These are phyloP conservation scores for Candida chauliodis DNA, from an alignment of 805 yeast species.

Conservation along the genomic window DNA sequence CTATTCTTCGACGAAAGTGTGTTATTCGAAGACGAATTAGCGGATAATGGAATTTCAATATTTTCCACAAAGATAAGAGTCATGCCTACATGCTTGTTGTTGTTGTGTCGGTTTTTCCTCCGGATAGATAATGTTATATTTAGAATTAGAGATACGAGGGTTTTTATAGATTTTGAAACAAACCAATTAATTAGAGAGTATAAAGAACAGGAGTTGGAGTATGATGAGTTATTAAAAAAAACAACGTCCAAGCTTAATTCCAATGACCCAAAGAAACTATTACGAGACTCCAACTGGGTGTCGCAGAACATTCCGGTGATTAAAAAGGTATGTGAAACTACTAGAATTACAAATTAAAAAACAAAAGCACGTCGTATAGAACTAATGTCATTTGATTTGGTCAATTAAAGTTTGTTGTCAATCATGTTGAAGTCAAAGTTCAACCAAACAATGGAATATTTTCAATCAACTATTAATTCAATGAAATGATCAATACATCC, in stretches of 20 bases:
- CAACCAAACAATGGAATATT: too few relatives aligned
- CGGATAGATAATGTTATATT: slow-evolving; percentile 89
- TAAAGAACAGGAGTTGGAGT: slow-evolving; percentile 51
- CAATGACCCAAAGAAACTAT: slow-evolving; percentile 39
- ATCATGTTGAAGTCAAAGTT: too few relatives aligned
- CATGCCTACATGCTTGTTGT: slow-evolving; percentile 74
- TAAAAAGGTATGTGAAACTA: not conserved
- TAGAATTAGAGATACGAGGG: slow-evolving; percentile 78
- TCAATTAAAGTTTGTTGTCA: too few relatives aligned
- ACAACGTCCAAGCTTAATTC: slow-evolving; percentile 16
- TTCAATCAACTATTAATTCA: too few relatives aligned
- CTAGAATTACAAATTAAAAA: too few relatives aligned
- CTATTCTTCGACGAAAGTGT: slow-evolving; percentile 85
- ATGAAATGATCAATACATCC: too few relatives aligned
- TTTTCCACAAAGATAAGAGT: slow-evolving; percentile 79
- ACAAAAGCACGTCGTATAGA: too few relatives aligned
- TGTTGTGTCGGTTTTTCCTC: slow-evolving; percentile 74
- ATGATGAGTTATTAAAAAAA: slow-evolving; percentile 27
- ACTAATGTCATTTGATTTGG: too few relatives aligned
- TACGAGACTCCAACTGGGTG: slow-evolving; percentile 75
- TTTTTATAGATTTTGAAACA: slow-evolving; percentile 72
- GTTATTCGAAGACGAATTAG: slow-evolving; percentile 90
- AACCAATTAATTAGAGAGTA: slow-evolving; percentile 70
- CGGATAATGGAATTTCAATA: slow-evolving; percentile 89
- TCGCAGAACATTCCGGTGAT: slow-evolving; percentile 57